These are phyloP conservation scores for Crucibulum parvulum DNA, from an alignment of 1,284 basidiomycete species.

Conservation along the genomic window DNA sequence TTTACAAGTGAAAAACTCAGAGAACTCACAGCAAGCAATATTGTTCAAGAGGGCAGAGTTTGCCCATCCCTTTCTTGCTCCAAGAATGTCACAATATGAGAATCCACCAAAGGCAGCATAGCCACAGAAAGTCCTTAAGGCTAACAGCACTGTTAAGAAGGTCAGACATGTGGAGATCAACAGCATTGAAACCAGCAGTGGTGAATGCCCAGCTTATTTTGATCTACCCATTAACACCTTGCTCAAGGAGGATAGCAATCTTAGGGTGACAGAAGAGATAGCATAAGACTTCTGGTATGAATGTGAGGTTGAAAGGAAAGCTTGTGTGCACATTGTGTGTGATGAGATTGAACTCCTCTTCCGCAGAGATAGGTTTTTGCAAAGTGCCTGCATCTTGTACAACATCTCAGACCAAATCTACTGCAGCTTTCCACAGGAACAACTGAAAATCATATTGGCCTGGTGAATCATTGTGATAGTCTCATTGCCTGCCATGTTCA, in stretches of 20 bases:
- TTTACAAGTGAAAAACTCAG: slow-evolving; percentile 80
- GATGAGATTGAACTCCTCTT: slow-evolving; percentile 88
- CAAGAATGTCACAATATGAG: slow-evolving; percentile 98
- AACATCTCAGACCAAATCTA: slow-evolving; percentile 94
- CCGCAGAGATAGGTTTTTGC: slow-evolving; percentile 86
- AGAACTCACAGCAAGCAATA: slow-evolving; percentile 78
- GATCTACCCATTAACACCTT: slow-evolving; percentile 97
- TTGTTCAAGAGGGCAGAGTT: slow-evolving; percentile 89
- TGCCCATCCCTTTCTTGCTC: slow-evolving; percentile 98
- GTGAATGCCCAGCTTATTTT: slow-evolving; percentile 99
- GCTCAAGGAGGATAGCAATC: slow-evolving; percentile 96
- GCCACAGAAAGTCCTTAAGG: slow-evolving; percentile 79
- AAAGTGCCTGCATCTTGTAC: slow-evolving; percentile 88
- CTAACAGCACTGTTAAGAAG: slow-evolving; percentile 78
- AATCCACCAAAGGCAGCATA: slow-evolving; percentile 98
- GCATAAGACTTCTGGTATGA: slow-evolving; percentile 49
- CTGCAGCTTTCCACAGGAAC: slow-evolving; percentile 80
- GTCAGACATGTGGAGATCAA: slow-evolving; percentile 99
- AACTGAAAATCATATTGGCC: slow-evolving; percentile 64
- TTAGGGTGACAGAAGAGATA: slow-evolving; percentile 69
- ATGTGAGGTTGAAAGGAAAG: slow-evolving; percentile 82
- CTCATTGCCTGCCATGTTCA: slow-evolving; percentile 65
- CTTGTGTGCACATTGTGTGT: slow-evolving; percentile 67
- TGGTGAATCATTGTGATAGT: slow-evolving; percentile 66
- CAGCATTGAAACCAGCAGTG: slow-evolving; percentile 90